Percentiles rank a stretch among this genome's conserved stretches.
These are phyloP conservation scores for Podosphaera fusca DNA, from an alignment of 2,329 filamentous ascomycete genomes.

Conservation along the genomic window DNA sequence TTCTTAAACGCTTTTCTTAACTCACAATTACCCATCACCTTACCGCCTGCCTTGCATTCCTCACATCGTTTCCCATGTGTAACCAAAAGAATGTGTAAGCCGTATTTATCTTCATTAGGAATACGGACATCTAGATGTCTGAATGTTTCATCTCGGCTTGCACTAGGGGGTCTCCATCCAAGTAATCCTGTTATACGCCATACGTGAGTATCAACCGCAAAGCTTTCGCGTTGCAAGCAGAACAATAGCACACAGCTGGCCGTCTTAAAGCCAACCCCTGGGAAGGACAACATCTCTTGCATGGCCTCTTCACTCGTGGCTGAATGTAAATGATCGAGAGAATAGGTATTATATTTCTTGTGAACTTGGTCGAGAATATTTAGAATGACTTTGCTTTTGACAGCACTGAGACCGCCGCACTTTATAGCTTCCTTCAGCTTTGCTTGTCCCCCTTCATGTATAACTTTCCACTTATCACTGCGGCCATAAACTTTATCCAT, in stretches of 20 bases:
- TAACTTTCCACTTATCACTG: constrained; percentile 53
- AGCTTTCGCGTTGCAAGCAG: constrained; percentile 27
- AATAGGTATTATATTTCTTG: constrained; percentile 33
- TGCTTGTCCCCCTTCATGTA: constrained; percentile 31
- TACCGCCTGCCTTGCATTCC: constrained; percentile 19
- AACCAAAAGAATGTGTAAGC: constrained; percentile 31
- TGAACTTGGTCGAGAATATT: constrained; percentile 33
- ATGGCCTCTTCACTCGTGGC: constrained; percentile 24
- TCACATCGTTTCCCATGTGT: constrained; percentile 27
- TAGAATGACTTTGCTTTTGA: constrained; percentile 47
- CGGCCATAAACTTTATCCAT: constrained; percentile 44
- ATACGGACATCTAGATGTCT: constrained; percentile 29
- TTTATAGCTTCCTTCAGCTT: constrained; percentile 37
- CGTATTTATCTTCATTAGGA: constrained; percentile 29
- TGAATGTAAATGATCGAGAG: constrained; percentile 27
- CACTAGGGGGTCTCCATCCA: constrained; percentile 29
- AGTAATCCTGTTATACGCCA: constrained; percentile 28
- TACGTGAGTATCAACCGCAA: constrained; percentile 35
- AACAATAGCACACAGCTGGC: constrained; percentile 33
- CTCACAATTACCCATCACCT: not conserved
- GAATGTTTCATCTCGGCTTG: constrained; percentile 24
- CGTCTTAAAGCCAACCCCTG: constrained; percentile 33
- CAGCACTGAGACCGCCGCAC: constrained; percentile 43
- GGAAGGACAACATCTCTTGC: constrained; percentile 25
- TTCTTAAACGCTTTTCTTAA: constrained; percentile 1